Evolutionary conservation across 352 stramenopile genomes (phyloP).

Genomic region (Globisporangium okanoganense): DNA sequence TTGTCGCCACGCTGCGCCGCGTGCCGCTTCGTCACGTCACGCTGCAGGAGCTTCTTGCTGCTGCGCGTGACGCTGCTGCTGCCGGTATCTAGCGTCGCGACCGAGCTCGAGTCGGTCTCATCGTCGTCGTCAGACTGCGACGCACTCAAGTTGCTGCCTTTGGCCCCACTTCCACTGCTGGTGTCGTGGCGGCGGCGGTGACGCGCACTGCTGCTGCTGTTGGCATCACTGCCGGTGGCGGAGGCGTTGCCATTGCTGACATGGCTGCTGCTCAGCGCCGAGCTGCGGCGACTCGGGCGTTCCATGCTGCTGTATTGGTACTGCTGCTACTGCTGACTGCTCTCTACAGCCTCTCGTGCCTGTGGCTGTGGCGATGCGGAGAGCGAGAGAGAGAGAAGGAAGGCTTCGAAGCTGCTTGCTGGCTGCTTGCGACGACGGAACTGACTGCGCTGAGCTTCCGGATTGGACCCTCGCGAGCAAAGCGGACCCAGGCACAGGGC

Average conservation of each 20-base stretch:
- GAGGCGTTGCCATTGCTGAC: conserved; percentile 9
- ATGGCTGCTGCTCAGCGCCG: conserved; percentile 18
- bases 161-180: conserved; percentile 14
- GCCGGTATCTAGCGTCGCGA: conserved; percentile 17
- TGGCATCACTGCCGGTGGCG: conserved; percentile 20
- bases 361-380: neutral
- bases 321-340: neutral
- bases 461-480: conserved; percentile 1
- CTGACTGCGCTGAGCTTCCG: conserved; percentile 4
- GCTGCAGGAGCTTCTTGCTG: conserved; percentile 15
- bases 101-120: conserved; percentile 57
- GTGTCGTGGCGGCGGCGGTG: conserved; percentile 34
- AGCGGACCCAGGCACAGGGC: neutral
- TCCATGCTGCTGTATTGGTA: conserved; percentile 29
- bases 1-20: conserved; percentile 11
- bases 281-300: conserved; percentile 45
- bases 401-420: no score
- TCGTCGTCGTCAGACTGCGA: conserved; percentile 53
- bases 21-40: conserved; percentile 22
- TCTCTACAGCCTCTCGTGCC: neutral
- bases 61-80: conserved; percentile 21
- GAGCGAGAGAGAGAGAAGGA: neutral
- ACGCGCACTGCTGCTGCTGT: conserved; percentile 24
- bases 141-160: conserved; percentile 18
- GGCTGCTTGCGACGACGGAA: conserved; percentile 3